These are phyloP conservation scores for Aspergillus calidoustus DNA, from an alignment of 2,329 filamentous ascomycete genomes.

Conservation along the genomic window DNA sequence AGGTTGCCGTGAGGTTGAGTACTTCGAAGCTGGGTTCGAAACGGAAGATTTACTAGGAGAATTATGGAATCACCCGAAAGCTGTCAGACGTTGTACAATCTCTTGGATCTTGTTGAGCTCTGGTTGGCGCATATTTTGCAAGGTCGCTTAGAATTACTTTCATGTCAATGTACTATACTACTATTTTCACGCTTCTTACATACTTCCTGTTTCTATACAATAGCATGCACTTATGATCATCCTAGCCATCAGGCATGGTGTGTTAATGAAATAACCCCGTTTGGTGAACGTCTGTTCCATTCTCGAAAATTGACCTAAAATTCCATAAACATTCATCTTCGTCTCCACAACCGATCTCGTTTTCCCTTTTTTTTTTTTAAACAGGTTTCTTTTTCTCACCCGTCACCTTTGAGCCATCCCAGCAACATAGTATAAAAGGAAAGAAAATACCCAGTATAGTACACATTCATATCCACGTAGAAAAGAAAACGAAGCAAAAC, in stretches of 20 bases:
- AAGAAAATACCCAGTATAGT: slow-evolving; percentile 14
- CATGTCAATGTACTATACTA: slow-evolving; percentile 34
- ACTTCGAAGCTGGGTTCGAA: slow-evolving; percentile 20
- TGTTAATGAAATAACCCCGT: not conserved
- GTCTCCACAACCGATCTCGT: slow-evolving; percentile 16
- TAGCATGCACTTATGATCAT: not conserved
- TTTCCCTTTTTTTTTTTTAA: slow-evolving; percentile 35
- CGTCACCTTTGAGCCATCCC: not conserved
- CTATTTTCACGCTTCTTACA: slow-evolving; percentile 13
- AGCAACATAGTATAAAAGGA: slow-evolving; percentile 8
- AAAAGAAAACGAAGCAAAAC: slow-evolving; percentile 4
- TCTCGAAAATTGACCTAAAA: slow-evolving; percentile 7
- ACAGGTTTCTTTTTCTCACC: slow-evolving; percentile 42
- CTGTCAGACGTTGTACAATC: slow-evolving; percentile 9
- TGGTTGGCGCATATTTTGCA: slow-evolving; percentile 39
- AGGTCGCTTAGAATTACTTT: slow-evolving; percentile 28
- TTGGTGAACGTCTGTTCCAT: not conserved
- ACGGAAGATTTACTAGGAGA: slow-evolving; percentile 23
- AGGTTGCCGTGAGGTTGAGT: slow-evolving; percentile 25
- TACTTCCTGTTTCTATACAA: slow-evolving; percentile 9
- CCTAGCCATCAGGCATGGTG: not conserved
- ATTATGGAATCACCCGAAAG: not conserved
- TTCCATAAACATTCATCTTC: not conserved
- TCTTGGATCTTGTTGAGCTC: slow-evolving; percentile 6
- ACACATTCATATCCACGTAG: slow-evolving; percentile 8